Percentiles rank a stretch among this genome's conserved stretches.
These are phyloP conservation scores for Rutstroemia sp. DNA, from an alignment of 2,329 filamentous ascomycete species.

Conservation along the genomic window DNA sequence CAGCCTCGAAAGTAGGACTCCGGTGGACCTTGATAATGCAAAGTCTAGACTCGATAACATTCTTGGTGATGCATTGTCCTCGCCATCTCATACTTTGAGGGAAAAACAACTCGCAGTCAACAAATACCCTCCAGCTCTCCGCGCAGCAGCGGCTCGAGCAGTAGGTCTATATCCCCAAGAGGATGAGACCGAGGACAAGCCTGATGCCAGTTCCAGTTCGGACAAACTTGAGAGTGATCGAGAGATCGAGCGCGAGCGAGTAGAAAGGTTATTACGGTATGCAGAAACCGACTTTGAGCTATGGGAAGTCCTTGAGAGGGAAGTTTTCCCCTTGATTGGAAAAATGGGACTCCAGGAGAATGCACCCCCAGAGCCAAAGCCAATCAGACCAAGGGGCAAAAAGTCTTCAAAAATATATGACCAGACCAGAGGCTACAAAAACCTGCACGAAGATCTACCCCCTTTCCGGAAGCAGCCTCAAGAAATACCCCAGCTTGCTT, in stretches of 20 bases:
- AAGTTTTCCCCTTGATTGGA: slow-evolving; percentile 56
- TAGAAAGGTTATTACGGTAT: slow-evolving; percentile 46
- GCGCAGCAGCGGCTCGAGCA: slow-evolving; percentile 26
- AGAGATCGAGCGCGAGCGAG: slow-evolving; percentile 40
- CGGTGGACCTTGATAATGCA: slow-evolving; percentile 7
- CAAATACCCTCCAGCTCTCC: slow-evolving; percentile 26
- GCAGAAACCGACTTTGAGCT: slow-evolving; percentile 56
- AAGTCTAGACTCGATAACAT: slow-evolving; percentile 19
- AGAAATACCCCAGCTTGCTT: neutral
- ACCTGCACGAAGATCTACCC: neutral
- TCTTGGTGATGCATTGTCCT: slow-evolving; percentile 12
- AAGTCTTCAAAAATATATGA: neutral
- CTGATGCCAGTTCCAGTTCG: slow-evolving; percentile 2
- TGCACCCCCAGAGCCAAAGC: neutral
- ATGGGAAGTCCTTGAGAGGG: slow-evolving; percentile 58
- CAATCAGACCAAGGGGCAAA: neutral
- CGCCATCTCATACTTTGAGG: slow-evolving; percentile 5
- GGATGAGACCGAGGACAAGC: slow-evolving; percentile 3
- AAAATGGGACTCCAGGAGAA: slow-evolving; percentile 45
- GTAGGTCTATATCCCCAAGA: slow-evolving; percentile 18
- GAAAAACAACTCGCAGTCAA: slow-evolving; percentile 18
- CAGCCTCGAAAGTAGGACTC: neutral
- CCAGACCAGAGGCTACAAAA: neutral
- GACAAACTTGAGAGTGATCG: slow-evolving; percentile 25
- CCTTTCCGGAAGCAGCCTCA: no score